Evolutionary conservation across 148 eudicot genomes (phyloP).

Genomic region (Tetragonia tetragonoides): DNA sequence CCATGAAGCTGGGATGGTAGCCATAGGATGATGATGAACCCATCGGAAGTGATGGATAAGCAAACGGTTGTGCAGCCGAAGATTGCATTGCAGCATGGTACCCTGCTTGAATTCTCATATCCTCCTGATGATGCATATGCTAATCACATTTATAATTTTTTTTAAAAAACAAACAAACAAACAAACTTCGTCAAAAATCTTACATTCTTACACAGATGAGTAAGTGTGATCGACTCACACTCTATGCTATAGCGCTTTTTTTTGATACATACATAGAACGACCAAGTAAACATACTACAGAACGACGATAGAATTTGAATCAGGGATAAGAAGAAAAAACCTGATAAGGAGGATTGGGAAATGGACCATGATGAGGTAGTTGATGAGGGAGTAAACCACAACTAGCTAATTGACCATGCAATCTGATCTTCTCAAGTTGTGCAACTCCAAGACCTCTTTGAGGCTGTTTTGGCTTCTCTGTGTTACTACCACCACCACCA

Average conservation of each 20-base stretch:
- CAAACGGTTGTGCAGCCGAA: not conserved
- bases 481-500: not conserved
- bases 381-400: constrained; percentile 21
- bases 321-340: not conserved
- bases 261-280: too few species aligned
- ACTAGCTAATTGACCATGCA: constrained; percentile 40
- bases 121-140: constrained; percentile 16
- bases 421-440: not conserved
- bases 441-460: constrained; percentile 38
- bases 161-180: not conserved
- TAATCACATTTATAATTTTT: not conserved
- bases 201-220: not conserved
- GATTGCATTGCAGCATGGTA: not conserved
- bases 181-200: not conserved
- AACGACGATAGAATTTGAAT: not conserved
- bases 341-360: constrained; percentile 15
- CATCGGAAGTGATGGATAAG: constrained; percentile 6
- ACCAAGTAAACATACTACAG: too few species aligned
- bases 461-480: constrained; percentile 66
- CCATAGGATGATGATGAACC: constrained; percentile 21
- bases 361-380: not conserved
- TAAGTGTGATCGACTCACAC: not conserved
- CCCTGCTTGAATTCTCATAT: constrained; percentile 16
- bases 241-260: too few species aligned
- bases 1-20: constrained; percentile 23